Evolutionary conservation across 2,329 filamentous ascomycete species (phyloP), one percentile per base, ranked within the genome.

Genomic region (Apiospora hydei): DNA sequence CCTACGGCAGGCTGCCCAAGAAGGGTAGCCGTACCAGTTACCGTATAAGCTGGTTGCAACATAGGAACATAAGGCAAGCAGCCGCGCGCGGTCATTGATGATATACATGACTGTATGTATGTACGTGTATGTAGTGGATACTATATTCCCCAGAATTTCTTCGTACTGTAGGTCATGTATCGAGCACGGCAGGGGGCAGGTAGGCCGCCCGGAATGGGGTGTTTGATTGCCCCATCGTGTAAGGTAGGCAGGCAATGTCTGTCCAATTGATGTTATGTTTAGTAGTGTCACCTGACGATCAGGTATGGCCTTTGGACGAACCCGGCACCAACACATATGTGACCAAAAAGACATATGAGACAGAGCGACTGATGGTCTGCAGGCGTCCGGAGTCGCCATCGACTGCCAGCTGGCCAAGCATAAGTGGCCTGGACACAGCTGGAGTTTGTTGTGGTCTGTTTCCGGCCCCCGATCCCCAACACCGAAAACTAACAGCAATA

Each of bases 201-300:
- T 61, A 30, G 38, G 18, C 53, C 53, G 53, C 30, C 53, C 34
- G 57, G 21, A 41, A 64, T 64, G 57, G 57, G 34, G 21, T 41
- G 57, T 64, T 64, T 64, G 57, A 64, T 64, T 64, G 57, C 57
- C 57, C 57, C 34, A 64, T 64, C 34, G 57, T 64, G 57, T 64
- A 64, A 64, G 57, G 41, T 43, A 43, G 41, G 41, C 41, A 43
- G 41, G 41, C 41, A 43, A 43, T 43, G 13, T 43, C 41, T 43
- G 13, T 43, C 41, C 41, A 43, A 43, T n/a, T n/a, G n/a, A n/a
- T 43, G 41, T 43, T 43, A n/a, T 49, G 46, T 21, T 47, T 47
- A 47, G 44, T 21, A 21, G 21, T 49, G 21, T 8, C 34, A 38
- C 34, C 34, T 38, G 34, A 38, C 34, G 34, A 38, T 38, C 34